Evolutionary conservation across 768 basidiomycete genomes (phyloP).

Genomic region (Leucocoprinus birnbaumii): DNA sequence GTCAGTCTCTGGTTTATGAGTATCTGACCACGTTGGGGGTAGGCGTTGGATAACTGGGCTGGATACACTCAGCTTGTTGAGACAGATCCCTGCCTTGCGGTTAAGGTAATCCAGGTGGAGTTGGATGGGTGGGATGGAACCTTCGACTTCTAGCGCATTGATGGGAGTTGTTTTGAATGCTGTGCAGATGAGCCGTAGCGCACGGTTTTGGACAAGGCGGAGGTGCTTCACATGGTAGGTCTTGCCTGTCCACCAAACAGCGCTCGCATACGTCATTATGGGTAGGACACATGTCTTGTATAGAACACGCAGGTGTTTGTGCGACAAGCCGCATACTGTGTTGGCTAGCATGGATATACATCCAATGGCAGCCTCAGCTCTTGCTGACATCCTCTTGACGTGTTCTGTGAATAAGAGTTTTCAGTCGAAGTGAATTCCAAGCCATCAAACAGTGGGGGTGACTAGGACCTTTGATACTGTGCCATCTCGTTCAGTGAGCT

Average conservation of each 20-base stretch:
- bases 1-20: neutral
- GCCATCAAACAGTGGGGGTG: slow-evolving; percentile 22
- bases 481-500: slow-evolving; percentile 9
- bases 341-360: slow-evolving; percentile 29
- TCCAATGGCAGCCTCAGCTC: slow-evolving; percentile 22
- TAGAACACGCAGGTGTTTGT: slow-evolving; percentile 23
- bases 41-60: slow-evolving; percentile 21
- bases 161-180: slow-evolving; percentile 31
- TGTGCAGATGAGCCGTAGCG: slow-evolving; percentile 27
- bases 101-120: slow-evolving; percentile 13
- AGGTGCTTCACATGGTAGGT: slow-evolving; percentile 20
- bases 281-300: slow-evolving; percentile 28
- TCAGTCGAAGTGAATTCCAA: slow-evolving; percentile 30
- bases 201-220: slow-evolving; percentile 25
- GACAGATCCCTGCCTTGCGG: slow-evolving; percentile 14
- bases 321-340: slow-evolving; percentile 31
- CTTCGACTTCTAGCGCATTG: slow-evolving; percentile 28
- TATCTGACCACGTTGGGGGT: slow-evolving; percentile 12
- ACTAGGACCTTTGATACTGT: neutral
- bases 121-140: slow-evolving; percentile 26
- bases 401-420: slow-evolving; percentile 30
- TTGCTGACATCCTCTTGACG: slow-evolving; percentile 19
- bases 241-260: slow-evolving; percentile 29
- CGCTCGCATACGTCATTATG: slow-evolving; percentile 29
- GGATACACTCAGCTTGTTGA: slow-evolving; percentile 21